phyloP scores from a whole-genome alignment of 768 basidiomycete species.

The Gautieria morchelliformis region DNA sequence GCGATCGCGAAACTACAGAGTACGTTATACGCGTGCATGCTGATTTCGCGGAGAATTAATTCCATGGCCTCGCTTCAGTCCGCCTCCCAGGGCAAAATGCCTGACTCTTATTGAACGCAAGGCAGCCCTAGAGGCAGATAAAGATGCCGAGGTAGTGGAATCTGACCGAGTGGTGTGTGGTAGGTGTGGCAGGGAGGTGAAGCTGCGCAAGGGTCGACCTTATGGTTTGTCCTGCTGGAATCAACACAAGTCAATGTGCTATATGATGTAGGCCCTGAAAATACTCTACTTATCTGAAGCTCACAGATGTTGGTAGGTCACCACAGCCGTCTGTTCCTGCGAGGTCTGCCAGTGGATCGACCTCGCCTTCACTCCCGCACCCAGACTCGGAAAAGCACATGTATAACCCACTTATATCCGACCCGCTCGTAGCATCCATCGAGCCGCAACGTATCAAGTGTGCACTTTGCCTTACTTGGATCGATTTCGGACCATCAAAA shows the following conservation, averaged over 20 bases:
- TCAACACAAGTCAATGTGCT: slow-evolving; percentile 1
- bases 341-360: background rate
- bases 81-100: background rate
- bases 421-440: slow-evolving; percentile 4
- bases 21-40: slow-evolving; percentile 13
- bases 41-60: slow-evolving; percentile 3
- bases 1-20: slow-evolving; percentile 19
- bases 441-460: slow-evolving; percentile 1
- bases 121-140: slow-evolving; percentile 44
- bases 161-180: slow-evolving; percentile 47
- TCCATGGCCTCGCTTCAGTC: background rate
- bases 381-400: background rate
- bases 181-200: slow-evolving; percentile 56
- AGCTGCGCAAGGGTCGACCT: slow-evolving; percentile 38
- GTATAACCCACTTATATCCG: background rate
- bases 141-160: slow-evolving; percentile 39
- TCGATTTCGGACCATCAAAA: background rate
- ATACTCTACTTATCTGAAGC: background rate
- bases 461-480: slow-evolving; percentile 4
- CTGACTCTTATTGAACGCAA: slow-evolving; percentile 32
- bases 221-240: slow-evolving; percentile 9
- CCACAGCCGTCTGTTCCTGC: background rate
- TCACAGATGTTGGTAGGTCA: background rate
- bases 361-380: background rate
- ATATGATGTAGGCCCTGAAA: background rate